Evolutionary conservation across 106 monocot genomes (phyloP), one percentile per base, ranked within the genome.

Genomic region (Chionographis japonica): DNA sequence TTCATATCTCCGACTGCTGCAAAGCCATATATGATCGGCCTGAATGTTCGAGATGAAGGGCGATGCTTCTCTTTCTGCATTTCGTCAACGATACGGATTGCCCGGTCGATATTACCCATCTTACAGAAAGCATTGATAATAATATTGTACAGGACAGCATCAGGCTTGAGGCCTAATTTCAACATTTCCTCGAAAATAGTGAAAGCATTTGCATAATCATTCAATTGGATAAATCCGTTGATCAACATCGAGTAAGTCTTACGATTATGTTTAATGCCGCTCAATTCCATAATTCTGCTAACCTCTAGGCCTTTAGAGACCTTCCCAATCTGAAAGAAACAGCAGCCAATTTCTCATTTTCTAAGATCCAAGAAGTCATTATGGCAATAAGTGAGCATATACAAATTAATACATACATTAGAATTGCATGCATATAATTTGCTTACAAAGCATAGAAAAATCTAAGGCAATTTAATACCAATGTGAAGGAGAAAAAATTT

Each of bases 241-340:
- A 93, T 98, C 70, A 98, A 67, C 97, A 98, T 98, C 46, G 97
- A 92, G 67, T 90, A 98, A 54, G 97, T 98, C 72, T 93, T 92
- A 19, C 50, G 79, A 64, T 98, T 98, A 56, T 98, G 97, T 46
- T 90, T 77, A 61, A 98, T 98, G 40, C 87, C 92, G 70, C 50
- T 60, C 37, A 85, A 89, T 74, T 78, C 77, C 97, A 98, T 98
- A 61, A 12, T 63, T 72, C 75, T 73, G 74, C 89, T 77, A 69
- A 92, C 68, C 65, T 89, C 87, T 52, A 98, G 53, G 10, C 92
- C 97, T 75, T 87, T 98, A 20, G 78, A 65, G 40, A 98, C 74
- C 72, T 85, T 98, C 52, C 93, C 92, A 61, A 92, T 77, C 92
- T 98, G 81, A 77, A 80, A 75, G 57, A 60, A 60, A n/a, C 35